These are phyloP conservation scores for Leptosphaerulina australis DNA, from an alignment of 2,329 filamentous ascomycete species.

Conservation along the genomic window DNA sequence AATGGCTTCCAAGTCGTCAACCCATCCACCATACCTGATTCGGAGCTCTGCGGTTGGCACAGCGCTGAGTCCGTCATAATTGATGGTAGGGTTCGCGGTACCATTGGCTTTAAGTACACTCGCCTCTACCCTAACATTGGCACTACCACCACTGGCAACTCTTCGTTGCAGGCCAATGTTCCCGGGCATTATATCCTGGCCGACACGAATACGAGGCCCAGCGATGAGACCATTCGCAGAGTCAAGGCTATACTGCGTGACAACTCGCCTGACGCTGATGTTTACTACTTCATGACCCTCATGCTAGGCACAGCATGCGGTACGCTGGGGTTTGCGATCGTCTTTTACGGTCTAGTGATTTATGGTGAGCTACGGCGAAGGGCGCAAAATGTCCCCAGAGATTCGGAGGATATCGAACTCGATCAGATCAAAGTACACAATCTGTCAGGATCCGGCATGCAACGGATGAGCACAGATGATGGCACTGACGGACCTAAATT, in stretches of 20 bases:
- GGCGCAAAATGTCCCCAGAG: too few species aligned
- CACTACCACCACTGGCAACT: background rate
- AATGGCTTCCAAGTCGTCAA: background rate
- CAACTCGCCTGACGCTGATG: constrained; percentile 1
- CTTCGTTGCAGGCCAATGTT: background rate
- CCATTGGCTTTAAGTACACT: constrained; percentile 2
- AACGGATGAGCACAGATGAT: background rate
- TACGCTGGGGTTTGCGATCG: background rate
- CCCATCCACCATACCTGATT: background rate
- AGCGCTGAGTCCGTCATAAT: background rate
- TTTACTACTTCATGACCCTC: background rate
- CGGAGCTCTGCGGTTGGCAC: constrained; percentile 7
- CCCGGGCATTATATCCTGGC: background rate
- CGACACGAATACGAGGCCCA: background rate
- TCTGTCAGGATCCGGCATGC: constrained; percentile 1
- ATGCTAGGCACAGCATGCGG: background rate
- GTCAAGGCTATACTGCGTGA: background rate
- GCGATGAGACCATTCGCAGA: background rate
- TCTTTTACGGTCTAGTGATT: background rate
- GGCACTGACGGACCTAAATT: background rate
- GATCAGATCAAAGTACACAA: constrained; percentile 4
- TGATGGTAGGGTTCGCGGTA: background rate
- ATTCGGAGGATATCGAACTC: constrained; percentile 6
- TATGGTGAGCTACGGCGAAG: background rate
- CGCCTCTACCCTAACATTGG: background rate